Evolutionary conservation across 148 eudicot genomes (phyloP), one percentile per base, ranked within the genome.

Genomic region (Rhododendron mucronatum): DNA sequence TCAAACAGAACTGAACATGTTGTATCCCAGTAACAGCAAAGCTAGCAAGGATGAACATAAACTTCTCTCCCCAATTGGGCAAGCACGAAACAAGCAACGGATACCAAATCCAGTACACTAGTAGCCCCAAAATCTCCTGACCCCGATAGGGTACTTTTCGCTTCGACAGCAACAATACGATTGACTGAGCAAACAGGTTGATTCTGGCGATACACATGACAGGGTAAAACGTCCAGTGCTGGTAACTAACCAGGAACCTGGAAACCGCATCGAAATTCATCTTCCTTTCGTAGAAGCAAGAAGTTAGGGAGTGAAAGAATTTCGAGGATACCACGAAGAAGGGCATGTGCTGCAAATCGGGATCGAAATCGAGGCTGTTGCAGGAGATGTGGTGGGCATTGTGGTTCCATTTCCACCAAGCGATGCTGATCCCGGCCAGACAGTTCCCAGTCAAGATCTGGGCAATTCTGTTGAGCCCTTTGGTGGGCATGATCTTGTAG

Each of bases 331-430:
- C 90, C 51, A 85, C 92, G 28, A 92, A 86, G n/a, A 92, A 45
- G 1, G 94, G 94, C 87, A 91, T 85, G 35, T 89, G 91, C 33
- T 92, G 94, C 41, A 92, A 86, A 84, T 92, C 93, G 1, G 94
- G 94, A 69, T 92, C 94, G 67, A 84, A 88, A 9, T 92, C 94
- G 80, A 92, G 92, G 69, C 90, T 86, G 51, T 92, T 92, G 83
- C 92, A 90, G 35, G 94, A 88, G 82, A 92, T 90, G 83, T 91
- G 93, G 65, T 92, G 94, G 48, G 93, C 92, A 86, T 92, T 92
- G 80, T 92, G 94, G 79, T 90, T 90, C 88, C 91, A 80, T 41
- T 89, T 91, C 95, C 95, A 93, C 95, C 95, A 92, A 7, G 81
- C 87, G 76, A 93, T 90, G 86, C 93, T 90, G 41, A 93, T 87